Evolutionary conservation across 2,329 filamentous ascomycete species (phyloP).

Genomic region (Cylindrodendrum hubeiense): DNA sequence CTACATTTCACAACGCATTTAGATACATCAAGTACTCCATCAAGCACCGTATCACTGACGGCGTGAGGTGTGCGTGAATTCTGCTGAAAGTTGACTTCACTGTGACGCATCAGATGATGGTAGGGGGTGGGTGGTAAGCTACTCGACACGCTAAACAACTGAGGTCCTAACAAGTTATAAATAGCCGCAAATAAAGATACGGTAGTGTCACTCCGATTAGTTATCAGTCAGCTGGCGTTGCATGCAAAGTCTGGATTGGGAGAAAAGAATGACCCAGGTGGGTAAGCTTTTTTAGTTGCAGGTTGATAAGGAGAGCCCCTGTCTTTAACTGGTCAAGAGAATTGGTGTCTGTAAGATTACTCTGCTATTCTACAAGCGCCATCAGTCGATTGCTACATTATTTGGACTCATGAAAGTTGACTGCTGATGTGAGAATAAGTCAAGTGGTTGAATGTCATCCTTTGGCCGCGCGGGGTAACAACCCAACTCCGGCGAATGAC

Average conservation of each 20-base stretch:
- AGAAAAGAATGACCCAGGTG: background rate
- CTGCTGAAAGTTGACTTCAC: background rate
- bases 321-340: background rate
- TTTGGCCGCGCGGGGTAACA: background rate
- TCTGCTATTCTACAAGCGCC: background rate
- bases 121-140: background rate
- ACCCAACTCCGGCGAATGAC: background rate
- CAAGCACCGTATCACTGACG: background rate
- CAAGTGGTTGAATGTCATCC: background rate
- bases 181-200: background rate
- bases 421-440: background rate
- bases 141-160: background rate
- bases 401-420: background rate
- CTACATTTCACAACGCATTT: too few species aligned
- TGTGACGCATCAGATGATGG: background rate
- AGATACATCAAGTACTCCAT: too few species aligned
- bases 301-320: background rate
- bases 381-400: background rate
- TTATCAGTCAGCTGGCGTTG: background rate
- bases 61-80: too few species aligned
- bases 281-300: background rate
- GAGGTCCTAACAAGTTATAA: background rate
- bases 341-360: background rate
- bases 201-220: background rate
- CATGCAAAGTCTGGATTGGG: too few species aligned